Evolutionary conservation across 345 rosid genomes (phyloP), one percentile per base, ranked within the genome.

Genomic region (Combretum micranthum): DNA sequence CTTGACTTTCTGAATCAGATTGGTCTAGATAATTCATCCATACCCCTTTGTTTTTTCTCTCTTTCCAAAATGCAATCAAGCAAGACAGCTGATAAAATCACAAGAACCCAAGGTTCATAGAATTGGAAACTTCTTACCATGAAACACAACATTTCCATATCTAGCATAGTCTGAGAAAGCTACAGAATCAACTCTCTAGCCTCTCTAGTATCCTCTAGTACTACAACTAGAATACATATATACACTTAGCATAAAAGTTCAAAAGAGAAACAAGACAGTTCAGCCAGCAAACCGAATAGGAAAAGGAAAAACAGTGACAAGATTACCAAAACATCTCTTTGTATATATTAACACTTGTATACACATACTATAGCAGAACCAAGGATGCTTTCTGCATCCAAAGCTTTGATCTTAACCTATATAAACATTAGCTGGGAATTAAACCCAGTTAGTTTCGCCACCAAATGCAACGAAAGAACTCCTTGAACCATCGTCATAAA

Each of bases 351-450:
- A 52, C 62, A 50, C 64, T 45, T 60, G 59, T 69, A 65, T 62
- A 59, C 56, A 71, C 70, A 64, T 71, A 64, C 69, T 66, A 12
- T 75, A 68, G 69, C 56, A 61, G 54, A 49, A 67, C 25, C 72
- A 64, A 46, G 75, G 77, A 76, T 62, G 50, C 58, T 60, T 66
- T 62, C 68, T 63, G 39, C 39, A 64, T 73, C 66, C 73, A 72
- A 68, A 47, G 71, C 53, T 62, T 78, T 66, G 65, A 43, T 62
- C 79, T 76, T 77, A 77, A 70, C 67, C 57, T 68, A 59, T 69
- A 64, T 63, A 70, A 59, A 61, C 66, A 77, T 77, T 62, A 77
- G 70, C 59, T 42, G 58, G 61, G 64, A 46, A 59, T 60, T 66
- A 13, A 65, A 26, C 71, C 58, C 62, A 42, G 60, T 17, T 59